Evolutionary conservation across 371 early-diverging fungal genomes (phyloP), one percentile per base, ranked within the genome.

Genomic region (Rozella allomycis): DNA sequence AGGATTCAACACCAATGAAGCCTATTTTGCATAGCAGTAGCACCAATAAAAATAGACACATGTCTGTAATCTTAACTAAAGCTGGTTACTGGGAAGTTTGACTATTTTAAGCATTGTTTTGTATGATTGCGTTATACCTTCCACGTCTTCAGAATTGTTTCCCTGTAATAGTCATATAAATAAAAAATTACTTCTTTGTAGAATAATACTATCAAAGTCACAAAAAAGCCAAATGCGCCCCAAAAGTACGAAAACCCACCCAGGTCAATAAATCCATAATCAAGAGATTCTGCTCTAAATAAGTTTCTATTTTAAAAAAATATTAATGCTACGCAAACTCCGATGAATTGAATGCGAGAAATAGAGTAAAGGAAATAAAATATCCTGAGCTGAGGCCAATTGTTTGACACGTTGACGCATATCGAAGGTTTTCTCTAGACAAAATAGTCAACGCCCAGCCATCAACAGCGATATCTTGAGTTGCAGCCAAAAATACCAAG

Each of bases 381-480:
- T 81, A 88, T 20, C 96, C 86, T 18, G 33, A 29, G 50, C 85
- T 94, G 29, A 94, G 58, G 4, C 93, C 96, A 31, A 94, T 76
- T 1, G 96, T 91, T 47, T 94, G 91, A 8, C 84, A 85, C 0
- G 86, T 82, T 13, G 82, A 82, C 0, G 93, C 90, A 49, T 70
- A 79, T 0, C 75, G 11, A 12, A 22, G 18, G 42, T 74, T 77
- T 31, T 88, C 84, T 39, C 82, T 75, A 8, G 78, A 72, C 23
- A 91, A 50, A 16, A 91, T 50, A 0, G 85, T 86, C 33, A 91
- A 12, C 1, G 40, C 35, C 40, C 35, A 35, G 6, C 77, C 96
- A 45, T 91, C 96, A 3, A 94, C 93, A 10, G 96, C 93, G 46
- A 94, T 86, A 44, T 93, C 91, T 60, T 94, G 96, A 0, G 96